phyloP scores from a whole-genome alignment of 345 rosid species.

The Heritiera fomes region DNA sequence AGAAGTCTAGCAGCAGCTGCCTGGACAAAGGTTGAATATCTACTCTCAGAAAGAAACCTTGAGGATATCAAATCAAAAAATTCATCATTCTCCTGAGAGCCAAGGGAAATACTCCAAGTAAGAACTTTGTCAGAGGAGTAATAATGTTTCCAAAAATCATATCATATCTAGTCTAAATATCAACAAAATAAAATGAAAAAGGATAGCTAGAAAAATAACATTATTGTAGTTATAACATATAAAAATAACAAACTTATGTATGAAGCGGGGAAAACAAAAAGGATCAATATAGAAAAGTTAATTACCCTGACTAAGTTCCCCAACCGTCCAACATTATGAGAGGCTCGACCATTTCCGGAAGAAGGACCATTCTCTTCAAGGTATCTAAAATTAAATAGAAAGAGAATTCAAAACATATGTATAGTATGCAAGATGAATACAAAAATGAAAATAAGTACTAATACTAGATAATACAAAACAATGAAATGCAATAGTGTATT shows the following conservation, averaged over 20 bases:
- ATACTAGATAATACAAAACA: background rate
- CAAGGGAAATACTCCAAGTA: constrained; percentile 1
- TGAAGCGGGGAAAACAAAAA: background rate
- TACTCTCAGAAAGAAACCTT: constrained; percentile 73
- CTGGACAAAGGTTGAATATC: constrained; percentile 69
- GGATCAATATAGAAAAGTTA: background rate
- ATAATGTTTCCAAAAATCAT: background rate
- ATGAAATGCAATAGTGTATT: background rate
- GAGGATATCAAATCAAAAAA: constrained; percentile 92
- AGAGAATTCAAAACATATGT: background rate
- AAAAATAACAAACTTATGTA: background rate
- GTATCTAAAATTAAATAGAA: constrained; percentile 45
- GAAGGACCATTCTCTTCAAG: constrained; percentile 52
- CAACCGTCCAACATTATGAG: constrained; percentile 78
- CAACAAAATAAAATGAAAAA: constrained; percentile 8
- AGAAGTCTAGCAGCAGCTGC: constrained; percentile 91
- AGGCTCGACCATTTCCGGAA: constrained; percentile 60
- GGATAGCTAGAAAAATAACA: background rate
- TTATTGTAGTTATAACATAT: background rate
- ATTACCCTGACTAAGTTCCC: constrained; percentile 74
- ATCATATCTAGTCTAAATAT: constrained; percentile 13
- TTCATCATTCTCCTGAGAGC: constrained; percentile 87
- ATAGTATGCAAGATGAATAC: background rate
- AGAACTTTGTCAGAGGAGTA: constrained; percentile 2
- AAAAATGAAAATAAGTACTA: background rate